A percentile compares a stretch with the other conserved stretches of the same genome.
Evolutionary conservation across 352 stramenopile species (phyloP).

Genomic region (Globisporangium spinosum): DNA sequence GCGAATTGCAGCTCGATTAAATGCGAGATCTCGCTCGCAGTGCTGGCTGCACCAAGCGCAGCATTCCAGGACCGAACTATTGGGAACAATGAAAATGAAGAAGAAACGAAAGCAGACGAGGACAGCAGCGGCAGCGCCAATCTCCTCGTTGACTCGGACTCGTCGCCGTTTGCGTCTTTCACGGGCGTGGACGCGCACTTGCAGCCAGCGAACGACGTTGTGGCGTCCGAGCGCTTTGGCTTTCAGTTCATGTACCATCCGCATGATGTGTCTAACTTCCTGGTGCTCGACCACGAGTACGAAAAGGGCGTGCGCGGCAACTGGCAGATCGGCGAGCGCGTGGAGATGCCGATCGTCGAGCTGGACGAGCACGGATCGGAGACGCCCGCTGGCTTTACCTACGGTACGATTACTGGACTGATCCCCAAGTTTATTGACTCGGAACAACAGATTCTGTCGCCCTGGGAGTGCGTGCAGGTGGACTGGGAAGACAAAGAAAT

Average conservation of each 20-base stretch:
- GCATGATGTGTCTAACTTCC: slow-evolving; percentile 80
- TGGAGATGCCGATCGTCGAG: slow-evolving; percentile 74
- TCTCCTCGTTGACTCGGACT: slow-evolving; percentile 36
- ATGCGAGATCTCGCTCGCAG: slow-evolving; percentile 60
- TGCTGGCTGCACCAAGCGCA: slow-evolving; percentile 54
- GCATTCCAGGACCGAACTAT: slow-evolving; percentile 12
- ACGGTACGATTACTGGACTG: slow-evolving; percentile 55
- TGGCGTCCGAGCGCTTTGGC: slow-evolving; percentile 36
- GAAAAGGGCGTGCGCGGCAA: slow-evolving; percentile 69
- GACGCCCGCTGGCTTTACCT: slow-evolving; percentile 48
- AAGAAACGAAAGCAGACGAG: slow-evolving; percentile 45
- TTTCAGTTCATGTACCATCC: slow-evolving; percentile 77
- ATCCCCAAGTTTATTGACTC: slow-evolving; percentile 24
- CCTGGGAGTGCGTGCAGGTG: slow-evolving; percentile 77
- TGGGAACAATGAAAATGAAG: slow-evolving; percentile 1
- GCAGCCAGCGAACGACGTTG: slow-evolving; percentile 26
- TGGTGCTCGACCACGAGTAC: slow-evolving; percentile 81
- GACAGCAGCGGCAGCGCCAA: slow-evolving; percentile 22
- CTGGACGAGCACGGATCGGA: slow-evolving; percentile 63
- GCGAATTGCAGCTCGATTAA: slow-evolving; percentile 58
- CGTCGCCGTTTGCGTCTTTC: slow-evolving; percentile 60
- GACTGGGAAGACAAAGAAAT: slow-evolving; percentile 70
- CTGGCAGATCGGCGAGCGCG: slow-evolving; percentile 65
- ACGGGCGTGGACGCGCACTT: slow-evolving; percentile 62
- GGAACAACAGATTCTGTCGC: slow-evolving; percentile 30